Evolutionary conservation across 2,329 filamentous ascomycete species (phyloP).

Genomic region (Neonectria faginata): DNA sequence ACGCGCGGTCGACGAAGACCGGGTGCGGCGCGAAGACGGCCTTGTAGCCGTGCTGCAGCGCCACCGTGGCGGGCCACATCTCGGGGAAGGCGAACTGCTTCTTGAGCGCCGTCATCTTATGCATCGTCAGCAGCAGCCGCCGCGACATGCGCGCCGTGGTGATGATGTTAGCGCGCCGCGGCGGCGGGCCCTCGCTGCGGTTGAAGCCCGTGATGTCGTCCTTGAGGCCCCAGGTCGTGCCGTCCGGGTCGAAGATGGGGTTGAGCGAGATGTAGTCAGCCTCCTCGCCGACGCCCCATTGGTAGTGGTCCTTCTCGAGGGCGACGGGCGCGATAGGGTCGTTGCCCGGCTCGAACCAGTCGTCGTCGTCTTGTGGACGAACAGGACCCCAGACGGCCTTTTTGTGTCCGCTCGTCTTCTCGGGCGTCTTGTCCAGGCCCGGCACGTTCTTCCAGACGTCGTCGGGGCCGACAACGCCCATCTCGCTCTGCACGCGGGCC

Average conservation of each 20-base stretch:
- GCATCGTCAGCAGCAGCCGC: constrained; percentile 86
- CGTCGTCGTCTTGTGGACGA: constrained; percentile 73
- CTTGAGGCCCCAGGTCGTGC: constrained; percentile 84
- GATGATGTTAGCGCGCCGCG: constrained; percentile 88
- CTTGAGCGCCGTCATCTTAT: constrained; percentile 84
- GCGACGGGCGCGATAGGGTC: constrained; percentile 77
- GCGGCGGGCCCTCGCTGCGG: constrained; percentile 66
- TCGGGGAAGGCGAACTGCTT: constrained; percentile 94
- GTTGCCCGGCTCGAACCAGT: constrained; percentile 79
- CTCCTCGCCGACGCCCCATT: constrained; percentile 90
- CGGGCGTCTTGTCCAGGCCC: constrained; percentile 54
- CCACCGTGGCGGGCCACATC: constrained; percentile 93
- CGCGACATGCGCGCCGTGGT: constrained; percentile 87
- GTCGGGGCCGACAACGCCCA: constrained; percentile 72
- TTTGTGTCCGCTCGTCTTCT: constrained; percentile 55
- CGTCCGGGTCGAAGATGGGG: constrained; percentile 89
- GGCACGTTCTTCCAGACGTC: constrained; percentile 72
- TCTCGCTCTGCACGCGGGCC: constrained; percentile 80
- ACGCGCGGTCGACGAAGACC: constrained; percentile 86
- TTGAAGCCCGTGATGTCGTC: constrained; percentile 91
- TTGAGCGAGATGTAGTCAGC: constrained; percentile 93
- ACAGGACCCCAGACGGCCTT: constrained; percentile 87
- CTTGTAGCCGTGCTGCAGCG: constrained; percentile 92
- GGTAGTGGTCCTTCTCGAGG: constrained; percentile 83
- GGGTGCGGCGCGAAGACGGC: constrained; percentile 92